Evolutionary conservation across 495 filamentous ascomycete genomes (phyloP).

Genomic region (Lasiosphaeria ovina): DNA sequence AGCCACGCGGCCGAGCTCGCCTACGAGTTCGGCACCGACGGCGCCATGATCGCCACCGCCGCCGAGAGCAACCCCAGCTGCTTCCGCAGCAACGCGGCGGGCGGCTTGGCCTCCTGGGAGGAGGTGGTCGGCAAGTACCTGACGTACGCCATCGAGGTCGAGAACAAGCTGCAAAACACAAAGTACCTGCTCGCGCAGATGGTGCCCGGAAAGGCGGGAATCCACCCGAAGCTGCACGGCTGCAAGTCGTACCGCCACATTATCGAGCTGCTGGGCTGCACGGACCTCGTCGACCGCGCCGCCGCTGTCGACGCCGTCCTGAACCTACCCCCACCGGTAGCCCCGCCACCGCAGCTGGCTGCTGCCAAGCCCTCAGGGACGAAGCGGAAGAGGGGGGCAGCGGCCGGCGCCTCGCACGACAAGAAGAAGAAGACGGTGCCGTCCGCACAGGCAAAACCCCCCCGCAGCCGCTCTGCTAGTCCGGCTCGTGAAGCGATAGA

Average conservation of each 20-base stretch:
- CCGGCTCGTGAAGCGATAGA: too few relatives aligned
- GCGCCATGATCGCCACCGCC: slow-evolving; percentile 92
- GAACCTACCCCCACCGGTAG: too few relatives aligned
- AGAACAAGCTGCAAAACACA: slow-evolving; percentile 87
- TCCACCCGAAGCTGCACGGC: slow-evolving; percentile 52
- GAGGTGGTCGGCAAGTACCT: slow-evolving; percentile 76
- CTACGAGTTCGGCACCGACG: slow-evolving; percentile 76
- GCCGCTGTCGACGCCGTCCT: slow-evolving; percentile 36
- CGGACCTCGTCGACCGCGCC: slow-evolving; percentile 58
- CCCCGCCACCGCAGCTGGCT: too few relatives aligned
- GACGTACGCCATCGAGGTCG: slow-evolving; percentile 63
- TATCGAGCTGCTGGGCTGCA: slow-evolving; percentile 56
- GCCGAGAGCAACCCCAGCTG: slow-evolving; percentile 86
- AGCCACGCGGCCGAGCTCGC: slow-evolving; percentile 67
- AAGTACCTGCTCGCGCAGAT: slow-evolving; percentile 85
- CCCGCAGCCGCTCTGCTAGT: too few relatives aligned
- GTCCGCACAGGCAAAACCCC: too few relatives aligned
- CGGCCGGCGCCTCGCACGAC: too few relatives aligned
- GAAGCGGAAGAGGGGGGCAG: too few relatives aligned
- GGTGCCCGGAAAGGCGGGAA: slow-evolving; percentile 71
- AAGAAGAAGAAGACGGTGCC: too few relatives aligned
- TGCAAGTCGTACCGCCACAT: slow-evolving; percentile 64
- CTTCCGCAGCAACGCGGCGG: slow-evolving; percentile 65
- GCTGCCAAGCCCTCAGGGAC: too few relatives aligned
- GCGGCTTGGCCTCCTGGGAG: slow-evolving; percentile 66